phyloP scores from a whole-genome alignment of 805 yeast species.

The Brettanomyces anomalus region DNA sequence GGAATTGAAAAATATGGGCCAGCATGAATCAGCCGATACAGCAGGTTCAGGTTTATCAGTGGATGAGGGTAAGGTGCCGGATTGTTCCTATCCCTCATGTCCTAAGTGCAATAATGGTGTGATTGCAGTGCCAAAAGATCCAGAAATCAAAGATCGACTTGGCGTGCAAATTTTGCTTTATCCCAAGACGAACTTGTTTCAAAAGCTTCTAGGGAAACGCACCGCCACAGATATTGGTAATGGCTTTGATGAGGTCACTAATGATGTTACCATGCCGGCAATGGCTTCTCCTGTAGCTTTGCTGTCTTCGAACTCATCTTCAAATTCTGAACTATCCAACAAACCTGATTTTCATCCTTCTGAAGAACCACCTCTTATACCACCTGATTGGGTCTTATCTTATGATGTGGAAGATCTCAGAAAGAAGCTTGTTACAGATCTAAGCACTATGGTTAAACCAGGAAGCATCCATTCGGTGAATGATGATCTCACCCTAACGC shows the following conservation, averaged over 20 bases:
- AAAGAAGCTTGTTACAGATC: conserved; percentile 16
- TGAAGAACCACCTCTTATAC: no score
- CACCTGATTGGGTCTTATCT: conserved; percentile 9
- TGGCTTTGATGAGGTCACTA: no score
- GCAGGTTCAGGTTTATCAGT: not conserved
- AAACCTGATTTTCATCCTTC: no score
- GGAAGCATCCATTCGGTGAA: conserved; percentile 1
- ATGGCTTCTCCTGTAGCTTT: no score
- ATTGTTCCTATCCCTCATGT: conserved; percentile 16
- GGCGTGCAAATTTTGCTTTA: conserved; percentile 9
- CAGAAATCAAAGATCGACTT: conserved; percentile 11
- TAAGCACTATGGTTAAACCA: conserved; percentile 11
- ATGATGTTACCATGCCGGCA: no score
- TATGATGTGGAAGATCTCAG: conserved; percentile 12
- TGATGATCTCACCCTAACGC: conserved; percentile 7
- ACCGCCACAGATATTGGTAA: no score
- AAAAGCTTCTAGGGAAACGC: no score
- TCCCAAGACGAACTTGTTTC: not conserved
- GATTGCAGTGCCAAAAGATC: conserved; percentile 18
- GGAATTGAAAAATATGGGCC: conserved; percentile 13
- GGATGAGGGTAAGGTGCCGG: conserved; percentile 2
- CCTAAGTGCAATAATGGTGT: conserved; percentile 11
- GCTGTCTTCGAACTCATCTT: no score
- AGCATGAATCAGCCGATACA: conserved; percentile 4
- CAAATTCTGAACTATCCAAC: no score